A percentile compares a stretch with the other conserved stretches of the same genome.
Conservation (phyloP, 2,329 filamentous ascomycete species). For the Eurotiales sp. region DNA sequence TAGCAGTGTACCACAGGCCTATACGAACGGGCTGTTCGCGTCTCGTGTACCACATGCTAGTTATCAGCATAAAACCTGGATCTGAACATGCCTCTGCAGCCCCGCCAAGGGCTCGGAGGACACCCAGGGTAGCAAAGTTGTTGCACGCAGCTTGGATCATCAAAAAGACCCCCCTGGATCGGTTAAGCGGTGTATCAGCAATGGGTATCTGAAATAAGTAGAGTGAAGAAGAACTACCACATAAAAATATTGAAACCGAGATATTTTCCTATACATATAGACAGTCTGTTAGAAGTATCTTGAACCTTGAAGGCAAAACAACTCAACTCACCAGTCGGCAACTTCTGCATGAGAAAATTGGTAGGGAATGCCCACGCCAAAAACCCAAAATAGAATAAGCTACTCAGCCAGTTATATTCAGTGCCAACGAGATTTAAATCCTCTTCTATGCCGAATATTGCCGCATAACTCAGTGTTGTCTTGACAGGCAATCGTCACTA, state of each 20-base stretch:
- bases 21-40: slow-evolving; percentile 60
- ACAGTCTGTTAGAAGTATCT: too few species aligned
- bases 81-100: slow-evolving; percentile 56
- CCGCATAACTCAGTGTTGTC: slow-evolving; percentile 60
- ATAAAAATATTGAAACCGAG: slow-evolving; percentile 57
- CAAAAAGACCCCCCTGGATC: slow-evolving; percentile 43
- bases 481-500: background rate
- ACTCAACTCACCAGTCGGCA: slow-evolving; percentile 45
- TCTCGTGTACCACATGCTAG: slow-evolving; percentile 63
- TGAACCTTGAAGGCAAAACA: too few species aligned
- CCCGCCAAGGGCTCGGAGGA: slow-evolving; percentile 55
- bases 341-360: slow-evolving; percentile 51
- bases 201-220: background rate
- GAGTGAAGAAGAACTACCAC: slow-evolving; percentile 33
- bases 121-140: slow-evolving; percentile 54
- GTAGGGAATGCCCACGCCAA: slow-evolving; percentile 53
- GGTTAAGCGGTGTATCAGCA: background rate
- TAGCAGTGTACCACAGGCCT: slow-evolving; percentile 58
- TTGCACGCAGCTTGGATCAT: slow-evolving; percentile 53
- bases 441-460: slow-evolving; percentile 61
- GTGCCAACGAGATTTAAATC: slow-evolving; percentile 56
- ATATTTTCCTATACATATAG: slow-evolving; percentile 46
- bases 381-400: slow-evolving; percentile 56
- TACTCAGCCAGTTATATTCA: slow-evolving; percentile 56
- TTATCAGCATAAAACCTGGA: slow-evolving; percentile 62